Conservation (phyloP, 345 rosid genomes). For the Aegle marmelos region DNA sequence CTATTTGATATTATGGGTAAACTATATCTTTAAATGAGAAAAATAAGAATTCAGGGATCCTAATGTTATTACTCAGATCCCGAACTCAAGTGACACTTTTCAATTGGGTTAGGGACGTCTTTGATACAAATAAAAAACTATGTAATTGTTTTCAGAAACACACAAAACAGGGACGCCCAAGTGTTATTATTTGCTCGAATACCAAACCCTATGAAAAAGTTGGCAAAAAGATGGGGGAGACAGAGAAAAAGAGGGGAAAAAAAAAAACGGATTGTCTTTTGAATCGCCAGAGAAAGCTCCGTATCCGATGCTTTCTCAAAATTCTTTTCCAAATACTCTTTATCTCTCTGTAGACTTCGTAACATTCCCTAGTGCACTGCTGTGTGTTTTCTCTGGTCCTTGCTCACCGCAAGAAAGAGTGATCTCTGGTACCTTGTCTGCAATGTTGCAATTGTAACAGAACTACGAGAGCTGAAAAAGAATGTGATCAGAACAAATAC, state of each 20-base stretch:
- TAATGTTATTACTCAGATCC: neutral
- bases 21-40: too few species aligned
- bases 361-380: neutral
- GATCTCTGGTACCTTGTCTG: neutral
- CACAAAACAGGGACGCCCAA: neutral
- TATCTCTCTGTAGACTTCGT: neutral
- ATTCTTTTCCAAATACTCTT: conserved; percentile 1
- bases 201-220: conserved; percentile 8
- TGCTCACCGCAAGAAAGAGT: neutral
- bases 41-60: neutral
- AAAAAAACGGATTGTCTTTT: neutral
- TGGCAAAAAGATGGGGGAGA: neutral
- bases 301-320: conserved; percentile 26
- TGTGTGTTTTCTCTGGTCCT: neutral
- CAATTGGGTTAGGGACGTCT: too few species aligned
- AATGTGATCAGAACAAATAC: conserved; percentile 19
- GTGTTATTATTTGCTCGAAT: neutral
- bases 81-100: neutral
- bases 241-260: neutral
- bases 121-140: too few species aligned
- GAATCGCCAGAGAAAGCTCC: conserved; percentile 10
- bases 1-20: too few species aligned
- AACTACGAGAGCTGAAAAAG: neutral
- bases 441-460: conserved; percentile 12
- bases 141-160: too few species aligned